phyloP scores from a whole-genome alignment of 2,329 filamentous ascomycete species.

The Claviceps maximensis region DNA sequence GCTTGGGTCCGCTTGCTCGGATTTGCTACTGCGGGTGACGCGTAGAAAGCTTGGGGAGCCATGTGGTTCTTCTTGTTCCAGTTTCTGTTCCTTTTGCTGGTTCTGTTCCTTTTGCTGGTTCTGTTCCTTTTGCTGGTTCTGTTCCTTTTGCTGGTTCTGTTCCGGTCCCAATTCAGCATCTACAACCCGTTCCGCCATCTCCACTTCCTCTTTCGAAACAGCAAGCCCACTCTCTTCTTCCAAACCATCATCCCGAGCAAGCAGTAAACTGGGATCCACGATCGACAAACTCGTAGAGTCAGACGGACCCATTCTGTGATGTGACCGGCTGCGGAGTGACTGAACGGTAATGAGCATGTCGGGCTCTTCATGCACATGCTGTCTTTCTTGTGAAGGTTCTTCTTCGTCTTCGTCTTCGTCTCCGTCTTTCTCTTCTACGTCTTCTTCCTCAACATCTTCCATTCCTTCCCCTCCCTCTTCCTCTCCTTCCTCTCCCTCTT shows the following conservation, averaged over 20 bases:
- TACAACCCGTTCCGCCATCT: too few species aligned
- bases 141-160: too few species aligned
- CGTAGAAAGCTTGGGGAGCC: slow-evolving; percentile 7
- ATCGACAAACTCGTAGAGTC: slow-evolving; percentile 11
- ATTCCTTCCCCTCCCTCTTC: too few species aligned
- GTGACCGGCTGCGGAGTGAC: slow-evolving; percentile 18
- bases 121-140: neutral
- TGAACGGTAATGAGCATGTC: slow-evolving; percentile 17
- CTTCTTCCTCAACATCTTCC: too few species aligned
- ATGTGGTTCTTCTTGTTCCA: neutral
- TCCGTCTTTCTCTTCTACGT: too few species aligned
- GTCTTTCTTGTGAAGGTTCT: neutral
- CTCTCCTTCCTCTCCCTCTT: too few species aligned
- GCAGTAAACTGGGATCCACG: slow-evolving; percentile 18
- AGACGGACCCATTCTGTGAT: slow-evolving; percentile 12
- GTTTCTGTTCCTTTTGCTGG: neutral
- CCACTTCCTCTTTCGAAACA: neutral
- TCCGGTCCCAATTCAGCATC: neutral
- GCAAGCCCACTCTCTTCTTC: neutral
- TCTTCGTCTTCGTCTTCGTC: neutral
- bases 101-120: neutral
- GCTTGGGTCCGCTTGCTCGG: slow-evolving; percentile 15
- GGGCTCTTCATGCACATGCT: slow-evolving; percentile 7
- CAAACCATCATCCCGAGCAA: slow-evolving; percentile 11
- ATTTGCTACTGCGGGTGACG: slow-evolving; percentile 15